Conservation (phyloP, 2,329 filamentous ascomycete genomes). For the Nigrospora osmanthi region DNA sequence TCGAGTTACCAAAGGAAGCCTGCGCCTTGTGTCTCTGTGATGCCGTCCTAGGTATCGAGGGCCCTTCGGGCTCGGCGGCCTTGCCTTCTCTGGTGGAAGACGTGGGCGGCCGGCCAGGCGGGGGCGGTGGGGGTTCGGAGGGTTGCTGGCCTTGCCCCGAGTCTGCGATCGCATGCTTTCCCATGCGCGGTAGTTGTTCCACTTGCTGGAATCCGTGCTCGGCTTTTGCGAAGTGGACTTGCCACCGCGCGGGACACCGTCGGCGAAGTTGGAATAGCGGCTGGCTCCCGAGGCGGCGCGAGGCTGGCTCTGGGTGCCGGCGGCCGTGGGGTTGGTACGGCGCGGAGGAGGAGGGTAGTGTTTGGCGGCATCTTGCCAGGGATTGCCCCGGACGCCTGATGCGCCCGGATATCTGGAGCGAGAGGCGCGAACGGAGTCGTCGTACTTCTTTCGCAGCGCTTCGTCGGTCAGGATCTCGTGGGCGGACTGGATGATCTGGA, state of each 20-base stretch:
- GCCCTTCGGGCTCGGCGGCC: slow-evolving; percentile 13
- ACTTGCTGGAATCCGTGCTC: slow-evolving; percentile 13
- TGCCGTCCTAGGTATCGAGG: slow-evolving; percentile 39
- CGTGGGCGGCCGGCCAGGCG: slow-evolving; percentile 16
- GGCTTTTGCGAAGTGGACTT: slow-evolving; percentile 14
- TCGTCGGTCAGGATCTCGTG: slow-evolving; percentile 63
- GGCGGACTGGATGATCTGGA: slow-evolving; percentile 79
- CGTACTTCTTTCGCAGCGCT: slow-evolving; percentile 42
- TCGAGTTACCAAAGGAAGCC: slow-evolving; percentile 41
- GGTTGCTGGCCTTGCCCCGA: slow-evolving; percentile 7
- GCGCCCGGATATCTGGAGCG: slow-evolving; percentile 33
- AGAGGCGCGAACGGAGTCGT: slow-evolving; percentile 33
- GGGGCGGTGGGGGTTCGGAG: slow-evolving; percentile 14
- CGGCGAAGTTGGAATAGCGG: slow-evolving; percentile 27
- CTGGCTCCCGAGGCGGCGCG: slow-evolving; percentile 30
- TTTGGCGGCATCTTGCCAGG: slow-evolving; percentile 41
- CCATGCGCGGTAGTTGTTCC: slow-evolving; percentile 23
- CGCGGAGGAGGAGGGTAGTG: slow-evolving; percentile 44
- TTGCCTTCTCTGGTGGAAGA: slow-evolving; percentile 16
- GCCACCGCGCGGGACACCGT: slow-evolving; percentile 10
- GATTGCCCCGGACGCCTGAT: slow-evolving; percentile 50
- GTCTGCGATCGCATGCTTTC: slow-evolving; percentile 21
- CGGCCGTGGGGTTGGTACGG: slow-evolving; percentile 21
- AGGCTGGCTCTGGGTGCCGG: slow-evolving; percentile 5
- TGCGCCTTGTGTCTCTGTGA: slow-evolving; percentile 45